Conservation (phyloP, 495 filamentous ascomycete genomes). For the Astrothelium subdiscretum region DNA sequence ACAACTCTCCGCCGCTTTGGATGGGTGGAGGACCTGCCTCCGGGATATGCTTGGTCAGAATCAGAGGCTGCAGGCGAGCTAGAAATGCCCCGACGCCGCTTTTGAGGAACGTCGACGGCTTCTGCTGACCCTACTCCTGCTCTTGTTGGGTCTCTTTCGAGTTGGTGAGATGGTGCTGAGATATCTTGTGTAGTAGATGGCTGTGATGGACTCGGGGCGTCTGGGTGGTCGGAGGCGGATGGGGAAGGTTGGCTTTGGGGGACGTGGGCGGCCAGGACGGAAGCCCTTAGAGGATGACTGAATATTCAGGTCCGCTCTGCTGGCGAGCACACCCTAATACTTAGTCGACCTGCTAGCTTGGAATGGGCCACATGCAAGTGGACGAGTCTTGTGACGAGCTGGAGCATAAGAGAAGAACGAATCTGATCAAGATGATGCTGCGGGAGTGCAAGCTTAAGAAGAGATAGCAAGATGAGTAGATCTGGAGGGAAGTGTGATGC, state of each 20-base stretch:
- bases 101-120: conserved; percentile 10
- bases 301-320: not conserved
- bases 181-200: conserved; percentile 9
- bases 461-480: not conserved
- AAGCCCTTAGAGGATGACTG: conserved; percentile 10
- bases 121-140: conserved; percentile 16
- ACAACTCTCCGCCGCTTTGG: conserved; percentile 49
- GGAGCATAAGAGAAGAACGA: not conserved
- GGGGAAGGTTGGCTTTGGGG: conserved; percentile 37
- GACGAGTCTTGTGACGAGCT: not conserved
- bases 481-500: not conserved
- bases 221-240: conserved; percentile 50
- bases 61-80: conserved; percentile 11
- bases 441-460: not conserved
- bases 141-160: conserved; percentile 11
- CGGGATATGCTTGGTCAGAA: conserved; percentile 16
- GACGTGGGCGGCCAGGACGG: conserved; percentile 56
- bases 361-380: not conserved
- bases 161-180: conserved; percentile 9
- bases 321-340: not conserved
- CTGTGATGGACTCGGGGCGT: conserved; percentile 28
- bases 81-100: conserved; percentile 25
- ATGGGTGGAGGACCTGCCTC: conserved; percentile 33
- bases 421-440: not conserved
- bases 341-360: not conserved